phyloP scores from a whole-genome alignment of 2,329 filamentous ascomycete genomes.

The Penicillium sp. region DNA sequence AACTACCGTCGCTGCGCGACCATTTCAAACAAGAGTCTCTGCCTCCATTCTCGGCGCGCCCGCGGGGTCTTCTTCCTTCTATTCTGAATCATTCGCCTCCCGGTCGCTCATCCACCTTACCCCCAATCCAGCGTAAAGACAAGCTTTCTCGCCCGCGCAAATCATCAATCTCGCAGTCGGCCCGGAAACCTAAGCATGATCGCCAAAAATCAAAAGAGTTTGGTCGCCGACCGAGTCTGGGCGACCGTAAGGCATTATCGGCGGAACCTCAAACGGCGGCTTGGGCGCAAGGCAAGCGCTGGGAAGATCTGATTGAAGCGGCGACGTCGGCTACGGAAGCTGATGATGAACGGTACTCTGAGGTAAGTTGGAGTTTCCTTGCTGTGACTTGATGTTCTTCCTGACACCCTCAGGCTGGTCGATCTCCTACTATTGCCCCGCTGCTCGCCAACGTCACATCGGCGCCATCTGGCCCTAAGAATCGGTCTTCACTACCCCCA shows the following conservation, averaged over 20 bases:
- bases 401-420: conserved; percentile 31
- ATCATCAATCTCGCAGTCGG: conserved; percentile 79
- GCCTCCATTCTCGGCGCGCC: conserved; percentile 61
- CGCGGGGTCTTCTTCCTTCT: conserved; percentile 77
- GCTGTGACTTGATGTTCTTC: conserved; percentile 4
- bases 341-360: conserved; percentile 75
- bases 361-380: conserved; percentile 60
- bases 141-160: conserved; percentile 76
- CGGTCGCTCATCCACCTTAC: conserved; percentile 82
- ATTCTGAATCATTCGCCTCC: conserved; percentile 77
- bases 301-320: conserved; percentile 95
- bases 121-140: conserved; percentile 73
- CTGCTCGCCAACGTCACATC: conserved; percentile 41
- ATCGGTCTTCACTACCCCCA: conserved; percentile 63
- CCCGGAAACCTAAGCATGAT: conserved; percentile 74
- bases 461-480: conserved; percentile 44
- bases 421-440: conserved; percentile 42
- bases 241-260: conserved; percentile 79
- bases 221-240: conserved; percentile 69
- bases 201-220: conserved; percentile 76
- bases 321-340: conserved; percentile 90
- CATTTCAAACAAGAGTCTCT: conserved; percentile 72
- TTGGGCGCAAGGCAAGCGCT: conserved; percentile 76
- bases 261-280: conserved; percentile 78
- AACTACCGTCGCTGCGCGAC: conserved; percentile 69